Base-by-base conservation (phyloP, 2,329 filamentous ascomycete genomes). In the Aspergillus sp. region DNA sequence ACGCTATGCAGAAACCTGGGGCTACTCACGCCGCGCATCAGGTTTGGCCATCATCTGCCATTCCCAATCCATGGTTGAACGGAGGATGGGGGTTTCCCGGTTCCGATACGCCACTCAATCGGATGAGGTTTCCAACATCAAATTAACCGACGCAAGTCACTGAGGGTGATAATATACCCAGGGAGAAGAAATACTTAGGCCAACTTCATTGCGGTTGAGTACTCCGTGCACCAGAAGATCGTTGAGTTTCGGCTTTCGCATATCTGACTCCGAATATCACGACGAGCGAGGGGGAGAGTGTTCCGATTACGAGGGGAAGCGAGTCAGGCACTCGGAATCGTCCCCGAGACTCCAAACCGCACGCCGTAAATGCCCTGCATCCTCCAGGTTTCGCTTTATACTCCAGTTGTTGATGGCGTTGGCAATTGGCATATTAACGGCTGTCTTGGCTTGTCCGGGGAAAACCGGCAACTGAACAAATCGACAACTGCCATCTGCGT, bases 81-180 rank as follows among this genome's bases (percentile, higher is more conserved):
- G 6, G 13, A 30, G n/a, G n/a, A 11, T 38, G 22, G 38, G 15
- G 43, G 11, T 45, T 50, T 45, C 25, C 52, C 46, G 47, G 17
- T 49, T 60, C 58, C 58, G 58, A 60, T 31, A 23, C 25, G 52
- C 34, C 58, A 43, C n/a, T n/a, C 31, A 7, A n/a, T 59, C 57
- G 45, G 57, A 47, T 47, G 23, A 38, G 17, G 19, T 23, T 9
- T 41, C 15, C 8, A 15, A 41, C 34, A 41, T 17, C 34, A 41
- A 41, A 41, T 6, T 15, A 41, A 15, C 9, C 34, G 11, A 15
- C 2, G 13, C 34, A 41, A 13, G 11, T 41, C 25, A 41, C 34
- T 13, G 34, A 41, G 11, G 17, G 34, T 15, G 11, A 1, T 15
- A 41, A 4, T 15, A 41, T 8, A 41, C 11, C 13, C 15, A 15